phyloP scores from a whole-genome alignment of 2,329 filamentous ascomycete genomes.

The Colletotrichum incanum region DNA sequence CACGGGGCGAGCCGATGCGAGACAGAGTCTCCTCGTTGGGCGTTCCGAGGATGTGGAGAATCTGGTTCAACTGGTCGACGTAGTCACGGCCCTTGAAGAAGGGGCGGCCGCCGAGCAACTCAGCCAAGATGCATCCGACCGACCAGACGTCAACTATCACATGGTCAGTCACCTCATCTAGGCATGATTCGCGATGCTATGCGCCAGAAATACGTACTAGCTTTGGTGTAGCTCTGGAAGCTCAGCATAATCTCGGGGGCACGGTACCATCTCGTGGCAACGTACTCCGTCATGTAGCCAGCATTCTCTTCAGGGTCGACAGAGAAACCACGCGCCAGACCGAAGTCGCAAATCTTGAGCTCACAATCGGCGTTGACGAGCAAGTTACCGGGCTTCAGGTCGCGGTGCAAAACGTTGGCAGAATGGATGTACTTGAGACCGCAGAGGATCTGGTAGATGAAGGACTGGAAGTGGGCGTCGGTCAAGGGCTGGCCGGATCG shows the following conservation, averaged over 20 bases:
- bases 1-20: conserved; percentile 94
- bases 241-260: conserved; percentile 99
- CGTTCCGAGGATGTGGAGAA: conserved; percentile 96
- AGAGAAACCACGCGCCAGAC: conserved; percentile 95
- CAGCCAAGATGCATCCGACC: conserved; percentile 96
- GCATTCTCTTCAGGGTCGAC: conserved; percentile 98
- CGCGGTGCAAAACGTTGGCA: conserved; percentile 96
- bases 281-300: conserved; percentile 99
- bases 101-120: conserved; percentile 93
- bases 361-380: conserved; percentile 99
- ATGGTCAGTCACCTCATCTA: neutral
- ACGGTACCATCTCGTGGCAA: conserved; percentile 95
- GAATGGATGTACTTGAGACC: conserved; percentile 99
- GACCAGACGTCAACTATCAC: conserved; percentile 96
- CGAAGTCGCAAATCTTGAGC: conserved; percentile 99
- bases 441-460: conserved; percentile 99
- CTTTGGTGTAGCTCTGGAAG: conserved; percentile 99
- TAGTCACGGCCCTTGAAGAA: conserved; percentile 99
- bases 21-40: conserved; percentile 95
- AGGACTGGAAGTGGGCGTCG: conserved; percentile 99
- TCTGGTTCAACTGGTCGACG: conserved; percentile 99
- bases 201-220: conserved; percentile 79
- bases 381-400: conserved; percentile 96
- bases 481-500: conserved; percentile 96
- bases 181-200: neutral